Conservation (phyloP, 768 basidiomycete genomes). For the Gelatoporia subvermispora region DNA sequence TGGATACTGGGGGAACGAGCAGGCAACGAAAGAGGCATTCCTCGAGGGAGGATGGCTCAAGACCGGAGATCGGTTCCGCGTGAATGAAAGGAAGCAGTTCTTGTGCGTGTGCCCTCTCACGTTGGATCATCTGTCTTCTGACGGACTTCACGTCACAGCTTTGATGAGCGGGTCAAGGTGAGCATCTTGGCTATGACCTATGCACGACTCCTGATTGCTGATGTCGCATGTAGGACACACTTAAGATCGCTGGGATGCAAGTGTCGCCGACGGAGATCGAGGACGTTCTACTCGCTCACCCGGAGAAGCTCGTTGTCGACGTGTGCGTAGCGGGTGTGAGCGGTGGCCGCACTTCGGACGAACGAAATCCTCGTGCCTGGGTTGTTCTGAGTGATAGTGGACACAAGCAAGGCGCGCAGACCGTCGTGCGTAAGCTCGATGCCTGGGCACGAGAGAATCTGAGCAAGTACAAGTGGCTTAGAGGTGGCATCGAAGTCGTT, state of each 20-base stretch:
- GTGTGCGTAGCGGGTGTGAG: conserved; percentile 70
- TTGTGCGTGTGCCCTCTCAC: conserved; percentile 42
- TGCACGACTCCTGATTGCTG: not conserved
- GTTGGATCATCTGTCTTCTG: not conserved
- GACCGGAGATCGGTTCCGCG: conserved; percentile 68
- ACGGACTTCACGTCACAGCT: conserved; percentile 35
- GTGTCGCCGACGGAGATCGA: conserved; percentile 82
- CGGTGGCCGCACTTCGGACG: conserved; percentile 65
- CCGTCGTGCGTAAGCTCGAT: conserved; percentile 44
- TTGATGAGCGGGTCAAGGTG: conserved; percentile 75
- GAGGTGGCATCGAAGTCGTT: conserved; percentile 67
- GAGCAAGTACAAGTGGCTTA: conserved; percentile 72
- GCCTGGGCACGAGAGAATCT: conserved; percentile 58
- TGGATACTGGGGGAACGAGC: conserved; percentile 72
- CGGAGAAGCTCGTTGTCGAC: conserved; percentile 57
- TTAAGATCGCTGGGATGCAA: conserved; percentile 77
- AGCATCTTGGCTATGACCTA: not conserved
- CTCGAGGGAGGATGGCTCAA: conserved; percentile 61
- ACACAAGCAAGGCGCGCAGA: conserved; percentile 37
- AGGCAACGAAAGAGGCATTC: conserved; percentile 64
- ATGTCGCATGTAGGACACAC: conserved; percentile 48
- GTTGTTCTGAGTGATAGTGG: conserved; percentile 60
- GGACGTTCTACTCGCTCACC: conserved; percentile 55
- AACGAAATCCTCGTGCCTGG: conserved; percentile 77
- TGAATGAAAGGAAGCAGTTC: conserved; percentile 56